Percentiles rank a stretch among this genome's conserved stretches.
These are phyloP conservation scores for Rauvolfia tetraphylla DNA, from an alignment of 257 asterid genomes.

Conservation along the genomic window DNA sequence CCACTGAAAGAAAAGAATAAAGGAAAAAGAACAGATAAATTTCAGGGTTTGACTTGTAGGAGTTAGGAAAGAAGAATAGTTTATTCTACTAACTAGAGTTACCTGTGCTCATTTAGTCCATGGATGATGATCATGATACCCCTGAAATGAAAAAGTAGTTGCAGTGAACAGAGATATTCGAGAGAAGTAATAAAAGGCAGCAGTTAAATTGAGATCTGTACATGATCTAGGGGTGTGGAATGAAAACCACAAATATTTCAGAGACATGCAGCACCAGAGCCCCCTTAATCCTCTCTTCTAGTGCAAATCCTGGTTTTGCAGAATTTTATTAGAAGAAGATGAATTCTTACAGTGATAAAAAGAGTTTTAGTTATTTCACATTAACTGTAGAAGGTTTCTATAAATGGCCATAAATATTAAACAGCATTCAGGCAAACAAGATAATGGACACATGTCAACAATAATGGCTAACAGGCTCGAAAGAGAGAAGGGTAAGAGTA, in stretches of 20 bases:
- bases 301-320: constrained; percentile 14
- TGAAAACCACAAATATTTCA: constrained; percentile 11
- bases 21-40: not conserved
- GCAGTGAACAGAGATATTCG: constrained; percentile 12
- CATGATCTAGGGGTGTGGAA: constrained; percentile 3
- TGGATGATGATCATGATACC: constrained; percentile 88
- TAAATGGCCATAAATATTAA: not conserved
- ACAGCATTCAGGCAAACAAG: not conserved
- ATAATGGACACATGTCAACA: not conserved
- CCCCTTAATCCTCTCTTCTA: constrained; percentile 15
- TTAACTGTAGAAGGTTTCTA: not conserved
- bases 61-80: not conserved
- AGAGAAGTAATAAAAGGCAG: constrained; percentile 13
- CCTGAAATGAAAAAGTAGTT: constrained; percentile 47
- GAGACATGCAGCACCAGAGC: constrained; percentile 27
- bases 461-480: not conserved
- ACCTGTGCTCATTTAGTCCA: constrained; percentile 99
- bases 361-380: not conserved
- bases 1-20: constrained; percentile 50
- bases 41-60: not conserved
- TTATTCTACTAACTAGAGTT: not conserved
- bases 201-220: constrained; percentile 5
- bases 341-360: not conserved
- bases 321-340: constrained; percentile 10
- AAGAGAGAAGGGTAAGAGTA: not conserved